A percentile compares a stretch with the other conserved stretches of the same genome.
Conservation (phyloP, 805 yeast genomes). For the Kockiozyma suomiensis region DNA sequence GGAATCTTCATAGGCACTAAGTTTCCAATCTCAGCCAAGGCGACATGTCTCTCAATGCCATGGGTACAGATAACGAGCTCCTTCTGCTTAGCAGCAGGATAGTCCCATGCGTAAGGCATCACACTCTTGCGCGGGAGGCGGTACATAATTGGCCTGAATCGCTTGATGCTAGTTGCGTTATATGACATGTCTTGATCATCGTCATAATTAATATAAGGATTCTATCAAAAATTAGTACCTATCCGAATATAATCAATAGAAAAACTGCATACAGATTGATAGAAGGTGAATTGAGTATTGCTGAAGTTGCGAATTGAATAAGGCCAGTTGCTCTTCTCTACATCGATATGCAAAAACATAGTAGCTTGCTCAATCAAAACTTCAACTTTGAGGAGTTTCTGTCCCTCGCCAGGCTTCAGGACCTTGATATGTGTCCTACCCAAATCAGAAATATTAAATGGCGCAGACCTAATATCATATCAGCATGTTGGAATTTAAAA, state of each 20-base stretch:
- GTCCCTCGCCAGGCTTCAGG: constrained; percentile 58
- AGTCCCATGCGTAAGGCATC: constrained; percentile 99
- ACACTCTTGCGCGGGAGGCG: constrained; percentile 85
- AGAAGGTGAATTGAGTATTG: constrained; percentile 80
- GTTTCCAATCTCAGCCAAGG: constrained; percentile 90
- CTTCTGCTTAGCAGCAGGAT: constrained; percentile 84
- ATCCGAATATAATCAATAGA: background rate
- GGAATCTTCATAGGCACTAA: constrained; percentile 82
- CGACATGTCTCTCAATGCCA: constrained; percentile 74
- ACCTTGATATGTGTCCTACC: constrained; percentile 81
- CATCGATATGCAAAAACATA: constrained; percentile 70
- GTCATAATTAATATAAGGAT: constrained; percentile 39
- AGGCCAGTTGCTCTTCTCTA: constrained; percentile 86
- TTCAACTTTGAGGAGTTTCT: constrained; percentile 69
- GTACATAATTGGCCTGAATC: constrained; percentile 76
- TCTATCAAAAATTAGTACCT: constrained; percentile 6
- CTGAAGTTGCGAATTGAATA: constrained; percentile 88
- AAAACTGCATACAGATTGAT: constrained; percentile 58
- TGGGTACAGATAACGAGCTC: constrained; percentile 74
- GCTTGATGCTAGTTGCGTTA: constrained; percentile 12
- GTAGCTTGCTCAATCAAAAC: constrained; percentile 80
- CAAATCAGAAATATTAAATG: constrained; percentile 79
- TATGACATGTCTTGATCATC: constrained; percentile 64
- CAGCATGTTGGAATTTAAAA: constrained; percentile 41
- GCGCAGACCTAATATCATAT: constrained; percentile 78